Evolutionary conservation across 352 stramenopile species (phyloP), one percentile per base, ranked within the genome.

Genomic region (Peronospora tabacina): DNA sequence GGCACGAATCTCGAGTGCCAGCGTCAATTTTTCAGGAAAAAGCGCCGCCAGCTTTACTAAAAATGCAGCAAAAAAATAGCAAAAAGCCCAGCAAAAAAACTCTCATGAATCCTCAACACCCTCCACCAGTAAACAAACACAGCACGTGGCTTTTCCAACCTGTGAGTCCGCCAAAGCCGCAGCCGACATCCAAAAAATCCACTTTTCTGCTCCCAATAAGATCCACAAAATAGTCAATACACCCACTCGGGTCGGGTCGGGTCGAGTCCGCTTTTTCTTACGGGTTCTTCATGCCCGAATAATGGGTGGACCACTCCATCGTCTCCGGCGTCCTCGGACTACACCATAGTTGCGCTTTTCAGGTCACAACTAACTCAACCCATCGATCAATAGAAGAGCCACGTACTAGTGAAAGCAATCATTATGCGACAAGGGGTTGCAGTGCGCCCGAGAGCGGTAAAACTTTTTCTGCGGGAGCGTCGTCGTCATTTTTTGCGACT

Each of bases 1-100:
- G 55, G 92, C 81, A 30, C 96, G 89, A 57, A 99, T 99, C 70
- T 99, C 95, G 47, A 99, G 69, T 10, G 91, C 95, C n/a, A 99
- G 65, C 30, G 97, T 97, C 44, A 93, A 70, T 54, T 97, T 87
- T n/a, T 97, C 72, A 0, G 95, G 94, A 44, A 98, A 91, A 8
- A 96, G 51, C 41, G 73, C 78, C 5, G 75, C 82, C 13, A 99
- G 62, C 7, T 91, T 89, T 15, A 98, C 84, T 89, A 41, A 16
- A 67, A 52, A 19, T 38, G 35, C 17, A 22, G n/a, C n/a, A n/a
- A n/a, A n/a, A 6, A 33, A 3, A 44, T 17, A 34, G 3, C 39
- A 15, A 11, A 13, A 44, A 37, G 54, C 24, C 22, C 15, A 52
- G 28, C 34, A 29, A 33, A 49, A 48, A 3, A 40, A 5, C 5